Evolutionary conservation across 2,329 filamentous ascomycete species (phyloP), one percentile per base, ranked within the genome.

Genomic region (Microascus cirrosus): DNA sequence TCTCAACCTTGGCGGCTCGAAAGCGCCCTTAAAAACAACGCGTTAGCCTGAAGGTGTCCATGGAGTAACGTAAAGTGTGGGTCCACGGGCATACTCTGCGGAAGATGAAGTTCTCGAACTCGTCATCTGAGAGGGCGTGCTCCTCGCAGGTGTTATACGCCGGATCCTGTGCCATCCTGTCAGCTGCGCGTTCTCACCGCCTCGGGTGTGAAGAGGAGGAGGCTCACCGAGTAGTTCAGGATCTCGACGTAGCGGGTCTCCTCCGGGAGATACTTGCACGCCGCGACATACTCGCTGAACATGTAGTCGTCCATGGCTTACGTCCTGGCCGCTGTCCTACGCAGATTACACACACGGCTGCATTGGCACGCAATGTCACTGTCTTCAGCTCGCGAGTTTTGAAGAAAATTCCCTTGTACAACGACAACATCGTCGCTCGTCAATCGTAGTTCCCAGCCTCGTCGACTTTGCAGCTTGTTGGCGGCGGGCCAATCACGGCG

Each of bases 51-150:
- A 50, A 36, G 15, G 53, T 8, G 12, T n/a, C 2, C n/a, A 22
- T 32, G n/a, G 36, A 24, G 34, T 32, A 34, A 20, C 7, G 20
- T 42, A 34, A 13, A 25, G 18, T 18, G 25, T 52, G 55, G 36
- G n/a, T 45, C 8, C 8, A 4, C 6, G n/a, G 39, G 69, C 77
- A 63, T 70, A 82, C 80, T 65, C 71, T 70, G 53, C 70, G 74
- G 52, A 75, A 66, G 10, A 83, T 65, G 61, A 82, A 84, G 65
- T 83, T 83, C 18, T 78, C 71, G 69, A 84, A 83, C 63, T 84
- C 81, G 66, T 81, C 78, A 32, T 69, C 62, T 10, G 74, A 74
- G 60, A 84, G 70, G 10, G 72, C 65, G 63, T 81, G 79, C 62
- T 82, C 75, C 63, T 82, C 79, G 56, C 69, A 69, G 2, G 71